Percentiles rank a stretch among this genome's conserved stretches.
These are phyloP conservation scores for Margaritispora aquatica DNA, from an alignment of 495 filamentous ascomycete genomes.

Conservation along the genomic window DNA sequence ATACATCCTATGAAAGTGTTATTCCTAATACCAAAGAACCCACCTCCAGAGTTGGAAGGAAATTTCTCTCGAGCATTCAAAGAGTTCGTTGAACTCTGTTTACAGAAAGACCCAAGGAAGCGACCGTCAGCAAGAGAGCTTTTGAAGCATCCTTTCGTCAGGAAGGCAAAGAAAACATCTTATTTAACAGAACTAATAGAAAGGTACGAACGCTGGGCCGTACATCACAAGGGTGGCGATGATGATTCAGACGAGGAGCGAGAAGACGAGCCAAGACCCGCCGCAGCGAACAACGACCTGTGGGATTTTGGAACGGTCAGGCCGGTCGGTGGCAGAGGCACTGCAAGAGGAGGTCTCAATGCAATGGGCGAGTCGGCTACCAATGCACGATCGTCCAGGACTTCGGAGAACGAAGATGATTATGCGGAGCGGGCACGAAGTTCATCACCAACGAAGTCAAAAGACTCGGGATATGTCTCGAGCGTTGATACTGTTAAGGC, in stretches of 20 bases:
- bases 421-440: constrained; percentile 39
- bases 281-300: constrained; percentile 65
- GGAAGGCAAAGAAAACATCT: constrained; percentile 81
- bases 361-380: constrained; percentile 68
- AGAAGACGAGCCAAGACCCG: constrained; percentile 29
- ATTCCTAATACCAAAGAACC: constrained; percentile 94
- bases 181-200: constrained; percentile 92
- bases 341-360: constrained; percentile 43
- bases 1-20: constrained; percentile 99
- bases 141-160: constrained; percentile 83
- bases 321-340: constrained; percentile 52
- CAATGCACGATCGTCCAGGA: constrained; percentile 53
- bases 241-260: constrained; percentile 46
- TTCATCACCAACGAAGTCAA: constrained; percentile 36
- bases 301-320: constrained; percentile 96
- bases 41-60: constrained; percentile 75
- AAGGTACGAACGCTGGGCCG: constrained; percentile 78
- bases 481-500: constrained; percentile 31
- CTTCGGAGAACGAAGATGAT: constrained; percentile 36
- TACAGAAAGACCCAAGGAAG: constrained; percentile 82
- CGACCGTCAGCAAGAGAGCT: constrained; percentile 83
- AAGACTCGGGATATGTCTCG: constrained; percentile 24
- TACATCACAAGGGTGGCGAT: constrained; percentile 60
- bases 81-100: constrained; percentile 84
- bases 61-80: constrained; percentile 88